Percentiles rank a stretch among this genome's conserved stretches.
Evolutionary conservation across 352 stramenopile species (phyloP).

Genomic region (Phytophthora sp.): DNA sequence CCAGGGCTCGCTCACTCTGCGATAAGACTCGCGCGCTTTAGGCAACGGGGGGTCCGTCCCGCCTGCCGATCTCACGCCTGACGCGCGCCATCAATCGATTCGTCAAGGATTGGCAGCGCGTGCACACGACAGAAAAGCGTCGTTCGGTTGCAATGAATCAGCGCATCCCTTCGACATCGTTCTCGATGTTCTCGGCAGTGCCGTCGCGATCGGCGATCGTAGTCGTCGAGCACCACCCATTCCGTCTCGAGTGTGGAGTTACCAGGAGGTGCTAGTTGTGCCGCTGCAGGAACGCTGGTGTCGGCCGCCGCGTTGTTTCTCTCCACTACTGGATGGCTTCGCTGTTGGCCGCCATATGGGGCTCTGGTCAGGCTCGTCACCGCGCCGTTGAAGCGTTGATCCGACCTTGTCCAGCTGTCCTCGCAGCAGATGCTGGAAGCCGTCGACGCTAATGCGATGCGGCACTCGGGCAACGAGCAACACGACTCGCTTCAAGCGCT

Average conservation of each 20-base stretch:
- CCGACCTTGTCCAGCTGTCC: constrained; percentile 46
- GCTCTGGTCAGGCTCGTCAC: constrained; percentile 22
- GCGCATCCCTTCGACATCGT: constrained; percentile 25
- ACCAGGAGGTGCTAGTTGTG: not conserved
- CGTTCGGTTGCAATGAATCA: constrained; percentile 29
- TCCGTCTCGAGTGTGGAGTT: not conserved
- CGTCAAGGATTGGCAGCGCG: constrained; percentile 23
- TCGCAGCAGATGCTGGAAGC: constrained; percentile 27
- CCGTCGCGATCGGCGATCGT: constrained; percentile 10
- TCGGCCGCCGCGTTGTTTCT: constrained; percentile 16
- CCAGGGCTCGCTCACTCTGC: not conserved
- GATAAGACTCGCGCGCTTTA: not conserved
- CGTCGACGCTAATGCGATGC: constrained; percentile 36
- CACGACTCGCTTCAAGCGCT: not conserved
- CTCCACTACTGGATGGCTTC: constrained; percentile 15
- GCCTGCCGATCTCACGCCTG: no score
- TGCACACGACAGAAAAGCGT: constrained; percentile 16
- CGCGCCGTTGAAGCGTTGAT: constrained; percentile 22
- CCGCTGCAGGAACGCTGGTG: not conserved
- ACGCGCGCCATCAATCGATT: constrained; percentile 25
- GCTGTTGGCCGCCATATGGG: constrained; percentile 37
- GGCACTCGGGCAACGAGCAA: constrained; percentile 10
- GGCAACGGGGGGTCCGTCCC: no score
- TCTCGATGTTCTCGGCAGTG: no score
- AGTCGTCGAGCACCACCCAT: constrained; percentile 6